These are phyloP conservation scores for Hirsutella rhossiliensis DNA, from an alignment of 2,329 filamentous ascomycete species.

Conservation along the genomic window DNA sequence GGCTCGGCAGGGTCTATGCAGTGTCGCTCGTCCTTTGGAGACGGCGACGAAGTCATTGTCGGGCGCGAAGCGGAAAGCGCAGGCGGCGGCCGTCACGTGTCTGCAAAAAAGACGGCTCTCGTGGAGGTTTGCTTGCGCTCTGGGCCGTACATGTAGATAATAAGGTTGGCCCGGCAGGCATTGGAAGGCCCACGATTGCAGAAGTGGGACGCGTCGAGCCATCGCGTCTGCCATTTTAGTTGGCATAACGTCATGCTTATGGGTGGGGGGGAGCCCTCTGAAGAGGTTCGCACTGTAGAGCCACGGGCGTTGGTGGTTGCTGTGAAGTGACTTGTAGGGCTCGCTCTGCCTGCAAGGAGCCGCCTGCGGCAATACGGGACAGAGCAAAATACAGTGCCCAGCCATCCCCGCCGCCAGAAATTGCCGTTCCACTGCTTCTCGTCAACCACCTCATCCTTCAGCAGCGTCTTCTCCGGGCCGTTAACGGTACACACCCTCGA, in stretches of 20 bases:
- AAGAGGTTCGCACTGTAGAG: too few species aligned
- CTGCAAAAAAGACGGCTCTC: background rate
- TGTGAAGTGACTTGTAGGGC: too few species aligned
- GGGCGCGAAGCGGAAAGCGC: background rate
- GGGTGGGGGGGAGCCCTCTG: background rate
- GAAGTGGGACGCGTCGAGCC: conserved; percentile 1
- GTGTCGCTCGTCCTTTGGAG: conserved; percentile 13
- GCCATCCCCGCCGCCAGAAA: too few species aligned
- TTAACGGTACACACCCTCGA: too few species aligned
- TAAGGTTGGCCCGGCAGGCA: background rate
- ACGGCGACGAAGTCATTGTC: conserved; percentile 15
- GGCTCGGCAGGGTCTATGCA: conserved; percentile 47
- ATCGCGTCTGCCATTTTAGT: background rate
- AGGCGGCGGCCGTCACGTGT: background rate
- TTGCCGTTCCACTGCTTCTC: too few species aligned
- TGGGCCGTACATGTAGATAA: too few species aligned
- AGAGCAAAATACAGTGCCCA: too few species aligned
- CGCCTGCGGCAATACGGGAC: too few species aligned
- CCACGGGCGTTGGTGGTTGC: background rate
- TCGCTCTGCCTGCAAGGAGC: too few species aligned
- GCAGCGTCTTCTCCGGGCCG: too few species aligned
- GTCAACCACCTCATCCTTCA: too few species aligned
- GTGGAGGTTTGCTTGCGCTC: background rate
- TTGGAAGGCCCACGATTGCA: too few species aligned
- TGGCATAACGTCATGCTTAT: background rate